These are phyloP conservation scores for Coemansia sp. DNA, from an alignment of 192 early-diverging fungal species.

Conservation along the genomic window DNA sequence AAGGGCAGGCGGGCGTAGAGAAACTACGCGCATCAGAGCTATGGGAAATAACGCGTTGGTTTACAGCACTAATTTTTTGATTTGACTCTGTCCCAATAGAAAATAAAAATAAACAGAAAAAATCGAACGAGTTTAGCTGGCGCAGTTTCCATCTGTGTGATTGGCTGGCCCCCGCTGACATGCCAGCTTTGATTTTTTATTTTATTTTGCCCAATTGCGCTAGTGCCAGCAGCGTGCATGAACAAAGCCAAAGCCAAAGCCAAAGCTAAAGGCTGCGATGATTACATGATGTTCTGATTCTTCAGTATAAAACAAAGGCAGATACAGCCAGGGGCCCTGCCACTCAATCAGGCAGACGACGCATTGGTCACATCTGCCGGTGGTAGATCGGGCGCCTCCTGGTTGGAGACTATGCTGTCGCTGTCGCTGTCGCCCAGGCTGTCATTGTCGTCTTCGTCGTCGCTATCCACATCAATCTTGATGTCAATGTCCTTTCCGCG, in stretches of 20 bases:
- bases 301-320: neutral
- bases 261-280: too few species aligned
- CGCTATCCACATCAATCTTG: conserved; percentile 5
- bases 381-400: neutral
- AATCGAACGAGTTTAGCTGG: neutral
- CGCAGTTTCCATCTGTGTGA: neutral
- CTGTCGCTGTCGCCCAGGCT: neutral
- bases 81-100: neutral
- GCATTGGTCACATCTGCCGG: neutral
- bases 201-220: too few species aligned
- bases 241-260: too few species aligned
- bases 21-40: neutral
- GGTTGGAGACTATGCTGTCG: neutral
- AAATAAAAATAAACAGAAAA: neutral
- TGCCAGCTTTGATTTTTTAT: too few species aligned
- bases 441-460: neutral
- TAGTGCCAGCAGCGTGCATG: too few species aligned
- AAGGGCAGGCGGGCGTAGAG: neutral
- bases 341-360: too few species aligned
- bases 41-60: neutral
- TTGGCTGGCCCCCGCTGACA: neutral
- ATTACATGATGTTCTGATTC: too few species aligned
- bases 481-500: conserved; percentile 9
- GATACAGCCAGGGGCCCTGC: too few species aligned
- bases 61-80: neutral